A percentile compares a stretch with the other conserved stretches of the same genome.
Conservation (phyloP, 306 rosid genomes). For the Vicia sativa region DNA sequence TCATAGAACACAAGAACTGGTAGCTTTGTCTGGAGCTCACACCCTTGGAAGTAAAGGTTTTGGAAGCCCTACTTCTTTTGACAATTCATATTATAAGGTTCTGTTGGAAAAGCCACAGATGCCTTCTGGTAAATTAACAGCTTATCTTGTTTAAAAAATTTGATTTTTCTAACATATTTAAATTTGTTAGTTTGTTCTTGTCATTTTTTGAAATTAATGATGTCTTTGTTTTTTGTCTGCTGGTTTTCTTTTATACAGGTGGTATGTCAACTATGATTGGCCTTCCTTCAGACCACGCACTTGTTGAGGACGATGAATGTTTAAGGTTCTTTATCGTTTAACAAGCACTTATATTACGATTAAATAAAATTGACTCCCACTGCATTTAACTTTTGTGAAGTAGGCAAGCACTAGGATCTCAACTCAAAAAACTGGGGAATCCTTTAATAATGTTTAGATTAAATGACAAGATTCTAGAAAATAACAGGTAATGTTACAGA, state of each 20-base stretch:
- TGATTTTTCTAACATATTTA: slow-evolving; percentile 9
- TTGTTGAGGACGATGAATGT: slow-evolving; percentile 84
- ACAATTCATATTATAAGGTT: slow-evolving; percentile 84
- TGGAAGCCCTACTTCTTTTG: slow-evolving; percentile 80
- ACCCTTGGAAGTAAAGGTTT: slow-evolving; percentile 94
- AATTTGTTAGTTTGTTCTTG: slow-evolving; percentile 20
- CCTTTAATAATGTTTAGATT: no score
- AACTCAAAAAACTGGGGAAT: no score
- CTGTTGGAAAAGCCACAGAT: slow-evolving; percentile 81
- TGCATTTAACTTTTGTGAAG: slow-evolving; percentile 26
- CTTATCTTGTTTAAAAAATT: slow-evolving; percentile 26
- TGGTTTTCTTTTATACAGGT: slow-evolving; percentile 50
- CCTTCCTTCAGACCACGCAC: slow-evolving; percentile 94
- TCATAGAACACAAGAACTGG: slow-evolving; percentile 83
- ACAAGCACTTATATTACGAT: slow-evolving; percentile 29
- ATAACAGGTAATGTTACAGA: slow-evolving; percentile 14
- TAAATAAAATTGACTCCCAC: neutral
- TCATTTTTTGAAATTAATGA: neutral
- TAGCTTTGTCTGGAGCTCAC: slow-evolving; percentile 96
- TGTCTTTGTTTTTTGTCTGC: slow-evolving; percentile 26
- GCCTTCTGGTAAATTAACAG: slow-evolving; percentile 58
- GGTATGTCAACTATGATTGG: slow-evolving; percentile 89
- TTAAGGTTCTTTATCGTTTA: slow-evolving; percentile 60
- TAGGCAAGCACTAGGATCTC: slow-evolving; percentile 25
- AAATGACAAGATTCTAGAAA: slow-evolving; percentile 4